A percentile compares a stretch with the other conserved stretches of the same genome.
phyloP scores from a whole-genome alignment of 257 asterid species.

The Rubia yunnanensis region DNA sequence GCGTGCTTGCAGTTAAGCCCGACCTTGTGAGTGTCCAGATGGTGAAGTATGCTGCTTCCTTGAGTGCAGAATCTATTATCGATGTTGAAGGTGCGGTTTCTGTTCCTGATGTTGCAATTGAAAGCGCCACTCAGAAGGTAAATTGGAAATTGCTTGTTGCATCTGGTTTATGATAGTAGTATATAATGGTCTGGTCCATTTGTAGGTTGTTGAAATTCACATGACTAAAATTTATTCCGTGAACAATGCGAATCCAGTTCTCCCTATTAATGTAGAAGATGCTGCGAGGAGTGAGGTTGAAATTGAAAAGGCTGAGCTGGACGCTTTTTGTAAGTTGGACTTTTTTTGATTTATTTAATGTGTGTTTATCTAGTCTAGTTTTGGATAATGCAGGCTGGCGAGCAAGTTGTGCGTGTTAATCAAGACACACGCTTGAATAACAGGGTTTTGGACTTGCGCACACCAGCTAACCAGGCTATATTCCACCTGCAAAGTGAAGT shows the following conservation, averaged over 20 bases:
- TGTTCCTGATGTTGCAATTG: conserved; percentile 50
- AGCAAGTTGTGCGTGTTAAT: conserved; percentile 76
- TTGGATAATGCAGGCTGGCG: conserved; percentile 51
- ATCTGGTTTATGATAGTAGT: neutral
- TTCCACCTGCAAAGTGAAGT: conserved; percentile 66
- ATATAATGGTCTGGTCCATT: neutral
- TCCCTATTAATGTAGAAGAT: conserved; percentile 68
- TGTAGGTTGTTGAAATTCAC: conserved; percentile 83
- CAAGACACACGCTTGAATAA: conserved; percentile 86
- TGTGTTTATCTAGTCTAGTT: conserved; percentile 1
- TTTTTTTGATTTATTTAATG: neutral
- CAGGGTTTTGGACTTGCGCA: conserved; percentile 77
- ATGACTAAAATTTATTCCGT: conserved; percentile 55
- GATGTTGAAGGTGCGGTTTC: conserved; percentile 70
- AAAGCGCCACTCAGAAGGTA: conserved; percentile 86
- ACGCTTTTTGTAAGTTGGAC: neutral
- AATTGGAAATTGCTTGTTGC: neutral
- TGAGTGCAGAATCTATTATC: conserved; percentile 65
- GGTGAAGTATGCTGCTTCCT: conserved; percentile 60
- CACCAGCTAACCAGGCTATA: conserved; percentile 87
- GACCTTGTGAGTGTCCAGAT: conserved; percentile 66
- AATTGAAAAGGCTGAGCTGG: conserved; percentile 60
- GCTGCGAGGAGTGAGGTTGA: conserved; percentile 79
- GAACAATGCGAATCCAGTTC: conserved; percentile 45
- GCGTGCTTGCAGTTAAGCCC: conserved; percentile 51